Base-by-base conservation (phyloP, 139 green algal genomes). In the Trebouxia sp. region DNA sequence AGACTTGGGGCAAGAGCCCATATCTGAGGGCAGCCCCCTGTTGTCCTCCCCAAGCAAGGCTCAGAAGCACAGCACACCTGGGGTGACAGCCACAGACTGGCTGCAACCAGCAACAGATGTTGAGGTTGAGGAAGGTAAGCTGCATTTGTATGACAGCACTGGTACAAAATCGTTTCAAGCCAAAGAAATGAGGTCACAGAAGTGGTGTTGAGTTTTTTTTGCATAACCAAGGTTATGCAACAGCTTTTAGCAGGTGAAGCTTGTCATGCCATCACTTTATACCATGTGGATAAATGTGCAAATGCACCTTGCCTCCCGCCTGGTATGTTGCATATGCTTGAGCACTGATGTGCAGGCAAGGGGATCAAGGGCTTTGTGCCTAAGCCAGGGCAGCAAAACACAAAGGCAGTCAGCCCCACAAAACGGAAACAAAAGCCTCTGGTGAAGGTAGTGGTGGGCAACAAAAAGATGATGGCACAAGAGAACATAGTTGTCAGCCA, bases 381-480 rank as follows among this genome's bases (percentile, higher is more conserved):
- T 37, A 42, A 22, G 12, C 62, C 62, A n/a, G 62, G 62, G 62
- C 62, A 72, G 62, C 62, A 72, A 32, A n/a, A n/a, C n/a, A 43
- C 24, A 38, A 8, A 32, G 53, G n/a, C 78, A 79, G 55, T 78
- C 56, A 38, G 82, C 86, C 80, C 76, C 65, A 74, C 24, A 26
- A 37, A 75, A 4, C 43, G 28, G 17, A n/a, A 20, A 30, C 72
- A 65, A 38, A 22, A 55, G 43, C 22, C 32, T 0, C 20, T 84
- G 15, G 72, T 91, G 42, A 53, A 55, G 66, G 85, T 95, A 12
- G 84, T 83, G 4, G 78, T 97, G 0, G 94, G 94, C 82, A 98
- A 95, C 86, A 83, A 84, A 56, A 76, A 80, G 78, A 84, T 96
- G 76, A 93, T 98, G 91, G 65, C 84, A 47, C 85, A 90, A 76